Evolutionary conservation across 305 asterid species (phyloP).

Genomic region (Coffea humblotiana): DNA sequence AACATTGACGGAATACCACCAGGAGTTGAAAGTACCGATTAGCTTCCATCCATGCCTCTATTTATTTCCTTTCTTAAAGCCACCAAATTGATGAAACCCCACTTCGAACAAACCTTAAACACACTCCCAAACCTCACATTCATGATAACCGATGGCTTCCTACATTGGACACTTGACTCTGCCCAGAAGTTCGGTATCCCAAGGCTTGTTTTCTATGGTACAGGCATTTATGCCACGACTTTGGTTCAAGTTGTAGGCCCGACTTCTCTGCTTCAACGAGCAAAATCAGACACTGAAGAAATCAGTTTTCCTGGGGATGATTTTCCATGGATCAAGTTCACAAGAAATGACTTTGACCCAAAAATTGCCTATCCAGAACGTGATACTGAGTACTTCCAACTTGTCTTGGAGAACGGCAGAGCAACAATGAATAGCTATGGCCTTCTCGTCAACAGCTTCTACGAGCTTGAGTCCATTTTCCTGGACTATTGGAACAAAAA

Average conservation of each 20-base stretch:
- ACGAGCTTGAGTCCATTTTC: no score
- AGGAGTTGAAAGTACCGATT: conserved; percentile 56
- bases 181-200: conserved; percentile 46
- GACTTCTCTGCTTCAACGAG: conserved; percentile 20
- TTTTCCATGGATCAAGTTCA: no score
- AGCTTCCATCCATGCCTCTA: conserved; percentile 52
- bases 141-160: conserved; percentile 46
- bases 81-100: conserved; percentile 41
- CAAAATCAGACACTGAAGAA: conserved; percentile 45
- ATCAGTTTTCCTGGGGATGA: conserved; percentile 20
- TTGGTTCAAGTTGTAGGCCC: background rate
- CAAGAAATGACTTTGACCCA: no score
- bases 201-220: conserved; percentile 45
- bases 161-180: conserved; percentile 55
- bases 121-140: no score
- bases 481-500: no score
- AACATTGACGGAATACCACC: conserved; percentile 41
- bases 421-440: no score
- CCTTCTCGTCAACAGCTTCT: no score
- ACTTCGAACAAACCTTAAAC: no score
- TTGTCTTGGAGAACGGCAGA: no score
- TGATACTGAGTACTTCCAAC: no score
- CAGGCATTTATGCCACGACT: conserved; percentile 36
- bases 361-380: no score
- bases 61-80: conserved; percentile 36